Evolutionary conservation across 148 eudicot species (phyloP), one percentile per base, ranked within the genome.

Genomic region (Vaccinium macrocarpon): DNA sequence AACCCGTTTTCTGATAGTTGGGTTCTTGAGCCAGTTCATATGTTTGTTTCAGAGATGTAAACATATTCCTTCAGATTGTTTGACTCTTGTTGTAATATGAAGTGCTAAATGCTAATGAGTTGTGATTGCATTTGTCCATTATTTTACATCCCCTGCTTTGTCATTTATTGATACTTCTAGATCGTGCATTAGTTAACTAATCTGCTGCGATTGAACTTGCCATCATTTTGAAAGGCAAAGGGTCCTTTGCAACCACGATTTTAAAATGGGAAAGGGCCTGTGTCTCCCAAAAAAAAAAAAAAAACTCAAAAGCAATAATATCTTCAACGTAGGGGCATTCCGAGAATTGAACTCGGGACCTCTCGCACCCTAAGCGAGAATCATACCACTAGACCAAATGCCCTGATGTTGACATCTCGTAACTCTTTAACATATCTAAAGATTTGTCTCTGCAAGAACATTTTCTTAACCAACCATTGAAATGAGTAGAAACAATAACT

Each of bases 291-390:
- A 15, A 55, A 0, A 53, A 53, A 13, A 3, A 3, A 12, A 53
- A 14, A 53, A 53, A 0, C 4, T 53, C 12, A 2, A 35, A 35
- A 35, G 38, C n/a, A n/a, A n/a, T 35, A 35, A 35, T 1, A 32
- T 0, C 2, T 32, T 14, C 15, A 14, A 14, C 2, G 21, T 0
- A n/a, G 97, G 94, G 93, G 95, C 95, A 94, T 94, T 94, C 93
- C 92, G 93, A 92, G 91, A 94, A 94, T 91, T 90, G 93, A 93
- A 93, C 95, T 92, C 93, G 91, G 94, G 95, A 93, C 94, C 95
- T 93, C 98, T 94, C 93, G 93, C 94, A 89, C 94, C 94, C 90
- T 89, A 89, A 90, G 91, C 92, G 91, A 92, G 91, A 92, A 89
- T 92, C 92, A 90, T 90, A 89, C 94, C 90, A 89, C 94, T 90